Evolutionary conservation across 345 rosid genomes (phyloP).

Genomic region (Garcia nutans): DNA sequence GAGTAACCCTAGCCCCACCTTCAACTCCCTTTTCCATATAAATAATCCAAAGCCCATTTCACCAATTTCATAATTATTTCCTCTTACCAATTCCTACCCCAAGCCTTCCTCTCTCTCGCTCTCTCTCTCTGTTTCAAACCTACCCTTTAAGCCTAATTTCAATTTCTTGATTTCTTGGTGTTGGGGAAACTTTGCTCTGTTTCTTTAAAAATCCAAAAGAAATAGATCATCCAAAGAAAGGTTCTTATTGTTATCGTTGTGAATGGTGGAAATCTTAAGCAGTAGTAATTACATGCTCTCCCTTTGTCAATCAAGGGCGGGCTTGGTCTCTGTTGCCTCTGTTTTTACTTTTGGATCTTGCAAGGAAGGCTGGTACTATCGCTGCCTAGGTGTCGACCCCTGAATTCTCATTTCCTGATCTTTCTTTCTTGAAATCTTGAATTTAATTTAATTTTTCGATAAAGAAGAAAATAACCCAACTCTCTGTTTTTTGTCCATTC

Average conservation of each 20-base stretch:
- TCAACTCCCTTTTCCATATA: not conserved
- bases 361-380: constrained; percentile 99
- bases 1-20: not conserved
- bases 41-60: not conserved
- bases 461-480: not conserved
- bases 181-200: too few relatives aligned
- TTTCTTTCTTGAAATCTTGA: not conserved
- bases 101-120: too few relatives aligned
- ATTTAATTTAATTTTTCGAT: not conserved
- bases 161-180: too few relatives aligned
- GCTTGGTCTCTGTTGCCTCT: constrained; percentile 51
- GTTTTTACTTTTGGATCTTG: constrained; percentile 94
- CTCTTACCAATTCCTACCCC: not conserved
- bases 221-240: constrained; percentile 12
- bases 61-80: not conserved
- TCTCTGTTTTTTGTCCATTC: not conserved
- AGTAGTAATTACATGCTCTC: constrained; percentile 67
- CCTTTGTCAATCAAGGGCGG: constrained; percentile 81
- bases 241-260: constrained; percentile 40
- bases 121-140: not conserved
- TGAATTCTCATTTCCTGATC: constrained; percentile 21
- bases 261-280: constrained; percentile 91
- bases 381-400: constrained; percentile 98
- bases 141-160: too few relatives aligned
- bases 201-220: not conserved